Conservation (phyloP, 306 rosid genomes). For the Quercus variabilis region DNA sequence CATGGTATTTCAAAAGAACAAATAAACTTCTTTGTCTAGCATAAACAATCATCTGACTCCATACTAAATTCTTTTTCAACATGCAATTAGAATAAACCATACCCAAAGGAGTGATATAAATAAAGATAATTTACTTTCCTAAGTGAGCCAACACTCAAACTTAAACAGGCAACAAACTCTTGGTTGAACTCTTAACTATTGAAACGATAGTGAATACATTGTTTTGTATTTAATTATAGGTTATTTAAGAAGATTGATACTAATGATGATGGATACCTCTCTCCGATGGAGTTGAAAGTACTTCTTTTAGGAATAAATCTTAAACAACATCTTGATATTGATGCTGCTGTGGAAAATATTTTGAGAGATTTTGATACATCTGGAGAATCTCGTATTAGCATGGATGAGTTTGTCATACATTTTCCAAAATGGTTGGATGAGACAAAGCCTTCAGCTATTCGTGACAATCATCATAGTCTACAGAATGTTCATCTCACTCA, state of each 20-base stretch:
- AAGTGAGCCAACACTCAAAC: background rate
- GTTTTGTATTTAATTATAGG: background rate
- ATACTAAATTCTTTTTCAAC: no score
- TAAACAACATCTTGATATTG: background rate
- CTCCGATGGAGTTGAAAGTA: background rate
- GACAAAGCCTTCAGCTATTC: background rate
- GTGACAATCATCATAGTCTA: background rate
- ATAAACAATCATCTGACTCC: no score
- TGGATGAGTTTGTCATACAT: background rate
- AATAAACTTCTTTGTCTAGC: no score
- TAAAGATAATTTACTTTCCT: no score
- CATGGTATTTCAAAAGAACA: no score
- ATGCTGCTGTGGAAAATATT: background rate
- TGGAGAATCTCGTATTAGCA: background rate
- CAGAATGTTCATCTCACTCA: background rate
- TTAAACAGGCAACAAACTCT: background rate
- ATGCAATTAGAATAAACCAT: no score
- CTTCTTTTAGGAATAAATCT: background rate
- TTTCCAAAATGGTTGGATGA: background rate
- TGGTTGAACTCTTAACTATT: background rate
- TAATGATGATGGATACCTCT: background rate
- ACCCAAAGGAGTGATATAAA: no score
- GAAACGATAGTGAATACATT: background rate
- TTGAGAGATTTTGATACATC: background rate
- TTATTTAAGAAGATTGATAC: background rate